Conservation (phyloP, 1,139 yeast genomes). For the Kurtzmaniella quercitrusa region DNA sequence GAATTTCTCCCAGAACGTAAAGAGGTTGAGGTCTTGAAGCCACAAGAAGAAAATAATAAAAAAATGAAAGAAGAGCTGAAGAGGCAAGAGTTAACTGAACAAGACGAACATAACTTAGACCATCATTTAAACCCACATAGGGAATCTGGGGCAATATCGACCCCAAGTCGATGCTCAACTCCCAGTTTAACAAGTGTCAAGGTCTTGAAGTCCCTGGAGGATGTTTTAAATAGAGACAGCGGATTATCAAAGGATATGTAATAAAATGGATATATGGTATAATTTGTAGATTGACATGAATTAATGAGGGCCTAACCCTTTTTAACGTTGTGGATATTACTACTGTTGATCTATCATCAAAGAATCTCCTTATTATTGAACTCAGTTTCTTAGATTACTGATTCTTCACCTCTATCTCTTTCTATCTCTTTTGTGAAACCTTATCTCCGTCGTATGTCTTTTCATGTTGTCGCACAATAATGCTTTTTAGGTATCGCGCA, state of each 20-base stretch:
- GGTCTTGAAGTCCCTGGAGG: slow-evolving; percentile 1
- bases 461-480: too few relatives aligned
- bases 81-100: background rate
- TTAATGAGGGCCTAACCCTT: too few relatives aligned
- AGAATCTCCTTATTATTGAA: too few relatives aligned
- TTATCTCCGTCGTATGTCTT: too few relatives aligned
- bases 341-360: too few relatives aligned
- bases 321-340: too few relatives aligned
- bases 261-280: background rate
- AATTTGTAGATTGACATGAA: background rate
- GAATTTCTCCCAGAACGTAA: slow-evolving; percentile 5
- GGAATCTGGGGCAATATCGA: background rate
- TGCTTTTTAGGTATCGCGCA: too few relatives aligned
- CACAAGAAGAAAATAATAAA: background rate
- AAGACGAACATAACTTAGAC: background rate
- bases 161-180: background rate
- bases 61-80: background rate
- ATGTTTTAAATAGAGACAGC: background rate
- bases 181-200: background rate
- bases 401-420: too few relatives aligned
- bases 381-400: too few relatives aligned
- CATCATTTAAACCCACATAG: background rate
- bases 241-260: background rate
- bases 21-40: background rate
- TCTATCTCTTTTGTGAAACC: too few relatives aligned